Evolutionary conservation across 352 stramenopile species (phyloP).

Genomic region (Phytopythium boreale): DNA sequence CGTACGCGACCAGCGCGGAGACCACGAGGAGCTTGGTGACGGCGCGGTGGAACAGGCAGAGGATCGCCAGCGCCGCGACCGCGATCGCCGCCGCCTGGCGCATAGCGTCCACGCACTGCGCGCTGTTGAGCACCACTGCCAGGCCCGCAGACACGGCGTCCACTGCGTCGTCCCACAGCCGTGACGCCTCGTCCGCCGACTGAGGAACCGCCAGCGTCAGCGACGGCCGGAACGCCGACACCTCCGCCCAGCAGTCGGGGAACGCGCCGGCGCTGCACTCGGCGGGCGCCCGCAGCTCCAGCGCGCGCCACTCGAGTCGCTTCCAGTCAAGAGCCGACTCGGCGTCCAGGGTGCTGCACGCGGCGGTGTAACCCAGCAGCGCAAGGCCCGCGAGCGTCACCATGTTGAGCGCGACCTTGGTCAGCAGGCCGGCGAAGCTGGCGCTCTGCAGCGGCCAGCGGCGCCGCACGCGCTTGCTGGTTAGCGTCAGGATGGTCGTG

Average conservation of each 20-base stretch:
- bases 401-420: conserved; percentile 40
- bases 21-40: conserved; percentile 65
- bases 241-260: conserved; percentile 10
- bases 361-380: conserved; percentile 20
- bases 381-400: conserved; percentile 18
- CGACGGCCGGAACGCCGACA: conserved; percentile 9
- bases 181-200: conserved; percentile 25
- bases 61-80: conserved; percentile 13
- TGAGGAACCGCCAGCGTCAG: conserved; percentile 13
- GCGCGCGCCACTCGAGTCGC: conserved; percentile 13
- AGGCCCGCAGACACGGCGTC: conserved; percentile 7
- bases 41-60: conserved; percentile 51
- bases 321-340: conserved; percentile 16
- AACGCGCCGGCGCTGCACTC: conserved; percentile 23
- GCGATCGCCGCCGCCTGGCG: conserved; percentile 16
- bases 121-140: conserved; percentile 9
- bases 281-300: conserved; percentile 19
- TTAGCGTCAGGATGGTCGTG: conserved; percentile 1
- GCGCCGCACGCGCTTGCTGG: conserved; percentile 7
- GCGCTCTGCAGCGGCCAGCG: conserved; percentile 42
- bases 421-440: conserved; percentile 16
- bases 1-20: conserved; percentile 15
- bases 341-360: conserved; percentile 18
- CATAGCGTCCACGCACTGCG: conserved; percentile 6
- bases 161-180: conserved; percentile 28